Evolutionary conservation across 148 eudicot species (phyloP), one percentile per base, ranked within the genome.

Genomic region (Vaccinium corymbosum): DNA sequence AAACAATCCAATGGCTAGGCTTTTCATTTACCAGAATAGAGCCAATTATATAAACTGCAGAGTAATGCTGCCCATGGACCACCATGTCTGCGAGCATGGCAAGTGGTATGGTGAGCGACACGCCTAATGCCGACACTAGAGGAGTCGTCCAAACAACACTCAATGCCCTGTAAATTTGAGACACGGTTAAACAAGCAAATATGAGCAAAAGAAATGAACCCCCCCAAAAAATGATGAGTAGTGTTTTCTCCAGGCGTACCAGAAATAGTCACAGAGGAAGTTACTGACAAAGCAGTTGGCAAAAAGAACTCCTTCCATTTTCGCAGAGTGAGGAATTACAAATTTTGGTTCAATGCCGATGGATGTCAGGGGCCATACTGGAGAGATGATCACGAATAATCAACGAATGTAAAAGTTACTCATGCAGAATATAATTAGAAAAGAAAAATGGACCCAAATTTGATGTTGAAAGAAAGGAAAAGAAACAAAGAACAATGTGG

Each of bases 71-170:
- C 55, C 98, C 98, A 77, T 95, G 98, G 81, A 95, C 90, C 86
- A 94, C 64, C 97, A 95, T 95, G 86, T 95, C 98, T 53, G 97
- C 98, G 79, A 92, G 71, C 98, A 95, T 94, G 42, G 98, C 97
- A 16, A 95, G 95, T 25, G 97, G 98, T 86, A 95, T 94, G 73
- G 98, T 95, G 81, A 95, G 95, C 2, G 98, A 95, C 90, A 95
- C 89, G 79, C 98, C 97, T 81, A 95, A 87, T 38, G 98, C 94
- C 56, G 98, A 97, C 62, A 95, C 98, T 1, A 95, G 84, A 38
- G 98, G 98, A 73, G 98, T 95, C 42, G 98, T 95, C 98, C 98
- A 95, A 51, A 95, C 97, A 64, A 95, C 98, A 74, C 94, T 93
- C 70, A 95, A 86, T 52, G 98, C 98, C 98, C 98, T 94, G 84